Evolutionary conservation across 257 asterid species (phyloP).

Genomic region (Nemophila menziesii): DNA sequence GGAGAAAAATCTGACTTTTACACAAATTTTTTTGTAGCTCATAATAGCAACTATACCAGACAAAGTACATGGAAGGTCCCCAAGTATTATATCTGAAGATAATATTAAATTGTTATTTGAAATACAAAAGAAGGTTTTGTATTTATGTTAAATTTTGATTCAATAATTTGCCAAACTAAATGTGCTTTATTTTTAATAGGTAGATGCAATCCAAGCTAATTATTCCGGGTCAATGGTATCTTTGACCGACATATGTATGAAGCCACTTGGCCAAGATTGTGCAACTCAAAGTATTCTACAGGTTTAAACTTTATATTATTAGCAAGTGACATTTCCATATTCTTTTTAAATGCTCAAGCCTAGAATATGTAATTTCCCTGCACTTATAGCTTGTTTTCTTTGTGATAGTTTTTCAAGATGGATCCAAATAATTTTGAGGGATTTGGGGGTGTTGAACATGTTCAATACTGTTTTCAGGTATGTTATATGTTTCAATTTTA

Average conservation of each 20-base stretch:
- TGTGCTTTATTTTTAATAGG: slow-evolving; percentile 38
- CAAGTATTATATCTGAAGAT: slow-evolving; percentile 77
- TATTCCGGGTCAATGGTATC: slow-evolving; percentile 75
- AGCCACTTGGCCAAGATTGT: slow-evolving; percentile 95
- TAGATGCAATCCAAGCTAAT: slow-evolving; percentile 81
- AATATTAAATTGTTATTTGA: slow-evolving; percentile 80
- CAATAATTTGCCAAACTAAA: slow-evolving; percentile 5
- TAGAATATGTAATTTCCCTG: background rate
- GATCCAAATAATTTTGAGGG: slow-evolving; percentile 49
- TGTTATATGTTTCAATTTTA: slow-evolving; percentile 4
- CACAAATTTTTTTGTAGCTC: slow-evolving; percentile 71
- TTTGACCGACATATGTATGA: slow-evolving; percentile 89
- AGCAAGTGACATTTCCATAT: background rate
- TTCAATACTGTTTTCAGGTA: slow-evolving; percentile 91
- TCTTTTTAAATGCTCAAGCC: background rate
- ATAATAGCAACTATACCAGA: slow-evolving; percentile 73
- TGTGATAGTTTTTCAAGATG: slow-evolving; percentile 86
- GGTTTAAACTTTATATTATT: slow-evolving; percentile 28
- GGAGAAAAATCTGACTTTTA: slow-evolving; percentile 7
- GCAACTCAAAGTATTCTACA: slow-evolving; percentile 98
- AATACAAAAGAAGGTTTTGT: slow-evolving; percentile 69
- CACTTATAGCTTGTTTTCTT: slow-evolving; percentile 14
- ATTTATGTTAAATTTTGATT: slow-evolving; percentile 1
- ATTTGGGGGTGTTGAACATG: slow-evolving; percentile 78
- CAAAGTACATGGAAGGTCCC: slow-evolving; percentile 48